Base-by-base conservation (phyloP, 1,139 yeast genomes). In the Taiozyma onychis region DNA sequence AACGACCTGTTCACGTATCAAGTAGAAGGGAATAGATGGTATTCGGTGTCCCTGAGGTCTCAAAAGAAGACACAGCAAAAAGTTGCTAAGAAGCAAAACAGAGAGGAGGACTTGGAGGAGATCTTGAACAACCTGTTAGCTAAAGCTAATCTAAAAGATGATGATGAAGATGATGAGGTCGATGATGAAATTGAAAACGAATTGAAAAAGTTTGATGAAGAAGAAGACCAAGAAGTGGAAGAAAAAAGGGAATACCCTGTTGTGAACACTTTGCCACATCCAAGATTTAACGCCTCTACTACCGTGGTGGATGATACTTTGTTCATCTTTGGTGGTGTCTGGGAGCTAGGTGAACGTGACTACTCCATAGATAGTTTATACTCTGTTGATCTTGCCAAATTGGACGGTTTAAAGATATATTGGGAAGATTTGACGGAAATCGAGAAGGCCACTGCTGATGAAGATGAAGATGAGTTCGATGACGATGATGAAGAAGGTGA, bases 321-420 rank as follows among this genome's bases (percentile, higher is more conserved):
- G 51, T 93, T 83, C 66, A 85, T 93, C n/a, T 90, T 79, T 64
- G 97, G 98, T 28, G 99, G 99, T 60, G 80, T 85, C 34, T 93
- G 84, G 80, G 99, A 93, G 67, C 72, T 78, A 44, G 96, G 91
- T 7, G 98, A 91, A 48, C 83, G 78, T 53, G 99, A 93, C 64
- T 88, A 77, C 65, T 80, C 81, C 48, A 76, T 93, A 57, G 96
- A 93, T 65, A 85, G 96, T 7, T 78, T 93, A 68, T 93, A 93
- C 65, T 77, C 91, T 32, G 76, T 93, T 50, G 97, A 93, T 67
- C 73, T 93, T 58, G 90, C 90, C 46, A 87, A 85, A 62, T 71
- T 91, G 48, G 97, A 93, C 62, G 97, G 98, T 10, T 83, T 89
- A 47, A 87, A 82, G 57, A 88, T 89, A 1, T 83, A 79, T 57